phyloP scores from a whole-genome alignment of 129 eudicot genomes.

The Tagetes patula region DNA sequence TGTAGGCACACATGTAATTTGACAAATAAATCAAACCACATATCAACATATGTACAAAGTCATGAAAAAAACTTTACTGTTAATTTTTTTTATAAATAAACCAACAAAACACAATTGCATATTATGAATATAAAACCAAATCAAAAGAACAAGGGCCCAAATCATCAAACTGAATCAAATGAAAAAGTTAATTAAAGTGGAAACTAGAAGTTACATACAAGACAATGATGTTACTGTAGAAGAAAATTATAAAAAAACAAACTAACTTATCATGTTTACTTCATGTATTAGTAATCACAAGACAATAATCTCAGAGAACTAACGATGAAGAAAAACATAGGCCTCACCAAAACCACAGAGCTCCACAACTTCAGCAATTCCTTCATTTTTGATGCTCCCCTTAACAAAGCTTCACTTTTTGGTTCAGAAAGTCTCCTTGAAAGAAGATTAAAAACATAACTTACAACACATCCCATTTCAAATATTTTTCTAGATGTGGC shows the following conservation, averaged over 20 bases:
- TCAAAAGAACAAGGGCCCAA: neutral
- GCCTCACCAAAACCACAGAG: constrained; percentile 59
- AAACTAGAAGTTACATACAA: constrained; percentile 8
- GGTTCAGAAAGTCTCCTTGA: constrained; percentile 44
- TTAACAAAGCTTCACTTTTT: constrained; percentile 34
- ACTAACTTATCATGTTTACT: neutral
- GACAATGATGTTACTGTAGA: neutral
- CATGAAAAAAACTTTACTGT: neutral
- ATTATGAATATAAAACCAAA: neutral
- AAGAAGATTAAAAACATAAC: constrained; percentile 28
- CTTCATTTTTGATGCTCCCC: constrained; percentile 56
- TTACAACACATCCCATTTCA: constrained; percentile 11
- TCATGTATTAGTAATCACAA: neutral
- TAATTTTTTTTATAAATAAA: neutral
- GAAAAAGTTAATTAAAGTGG: neutral
- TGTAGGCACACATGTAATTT: neutral
- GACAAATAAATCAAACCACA: neutral
- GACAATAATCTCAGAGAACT: constrained; percentile 14
- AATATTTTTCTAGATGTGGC: neutral
- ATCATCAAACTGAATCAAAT: neutral
- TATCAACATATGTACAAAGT: constrained; percentile 1
- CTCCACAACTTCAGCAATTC: constrained; percentile 58
- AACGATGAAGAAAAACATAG: constrained; percentile 16
- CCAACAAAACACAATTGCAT: neutral
- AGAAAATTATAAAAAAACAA: neutral